A percentile compares a stretch with the other conserved stretches of the same genome.
Evolutionary conservation across 805 yeast species (phyloP).

Genomic region (Wickerhamomyces sydowiorum): DNA sequence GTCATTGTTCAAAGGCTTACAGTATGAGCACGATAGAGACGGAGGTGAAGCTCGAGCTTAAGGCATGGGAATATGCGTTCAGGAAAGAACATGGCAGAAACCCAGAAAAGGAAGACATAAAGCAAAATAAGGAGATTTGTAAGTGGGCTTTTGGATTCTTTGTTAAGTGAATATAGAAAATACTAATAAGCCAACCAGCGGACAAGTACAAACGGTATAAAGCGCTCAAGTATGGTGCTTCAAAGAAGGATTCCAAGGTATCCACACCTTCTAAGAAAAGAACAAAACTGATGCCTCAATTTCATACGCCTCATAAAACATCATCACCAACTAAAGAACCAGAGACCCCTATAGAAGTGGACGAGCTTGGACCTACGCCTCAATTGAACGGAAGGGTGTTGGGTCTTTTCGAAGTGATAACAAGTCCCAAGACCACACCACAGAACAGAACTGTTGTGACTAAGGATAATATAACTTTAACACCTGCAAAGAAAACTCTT

Average conservation of each 20-base stretch:
- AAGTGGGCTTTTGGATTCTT: constrained; percentile 7
- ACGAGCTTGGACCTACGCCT: constrained; percentile 80
- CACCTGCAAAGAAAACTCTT: not conserved
- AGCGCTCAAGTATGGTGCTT: constrained; percentile 15
- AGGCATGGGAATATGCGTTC: constrained; percentile 51
- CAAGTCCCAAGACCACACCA: constrained; percentile 15
- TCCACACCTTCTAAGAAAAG: constrained; percentile 2
- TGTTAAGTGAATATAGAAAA: not conserved
- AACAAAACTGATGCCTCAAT: constrained; percentile 2
- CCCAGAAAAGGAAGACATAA: constrained; percentile 45
- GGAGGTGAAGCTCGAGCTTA: constrained; percentile 37
- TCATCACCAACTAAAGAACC: constrained; percentile 12
- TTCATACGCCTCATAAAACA: constrained; percentile 19
- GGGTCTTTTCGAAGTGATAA: constrained; percentile 54
- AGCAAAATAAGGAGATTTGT: constrained; percentile 29
- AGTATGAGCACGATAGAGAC: constrained; percentile 1
- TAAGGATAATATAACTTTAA: not conserved
- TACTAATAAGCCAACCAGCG: constrained; percentile 3
- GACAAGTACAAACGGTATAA: constrained; percentile 29
- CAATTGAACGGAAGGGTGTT: constrained; percentile 74
- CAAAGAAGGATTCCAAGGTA: not conserved
- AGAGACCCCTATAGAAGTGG: constrained; percentile 3
- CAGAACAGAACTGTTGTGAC: constrained; percentile 2
- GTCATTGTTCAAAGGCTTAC: not conserved
- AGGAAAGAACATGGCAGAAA: constrained; percentile 30